These are phyloP conservation scores for Aspergillus unguis DNA, from an alignment of 2,329 filamentous ascomycete genomes.

Conservation along the genomic window DNA sequence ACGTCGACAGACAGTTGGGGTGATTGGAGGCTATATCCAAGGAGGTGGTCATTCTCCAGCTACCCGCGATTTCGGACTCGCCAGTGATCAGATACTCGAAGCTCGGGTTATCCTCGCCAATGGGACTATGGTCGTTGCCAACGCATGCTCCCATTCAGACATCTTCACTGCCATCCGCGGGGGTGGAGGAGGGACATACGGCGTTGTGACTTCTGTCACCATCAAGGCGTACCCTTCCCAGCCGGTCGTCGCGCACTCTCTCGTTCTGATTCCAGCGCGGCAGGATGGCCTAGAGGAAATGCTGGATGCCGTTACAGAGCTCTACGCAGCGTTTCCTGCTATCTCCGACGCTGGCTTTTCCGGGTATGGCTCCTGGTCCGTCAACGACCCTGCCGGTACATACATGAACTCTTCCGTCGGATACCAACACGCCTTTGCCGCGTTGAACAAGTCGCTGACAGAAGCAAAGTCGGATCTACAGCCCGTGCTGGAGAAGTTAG, in stretches of 20 bases:
- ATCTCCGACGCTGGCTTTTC: constrained; percentile 18
- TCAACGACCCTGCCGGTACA: constrained; percentile 7
- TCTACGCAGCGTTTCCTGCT: constrained; percentile 11
- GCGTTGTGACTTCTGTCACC: constrained; percentile 6
- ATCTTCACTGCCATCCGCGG: constrained; percentile 9
- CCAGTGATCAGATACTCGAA: constrained; percentile 11
- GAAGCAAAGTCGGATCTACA: constrained; percentile 5
- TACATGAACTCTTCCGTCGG: constrained; percentile 14
- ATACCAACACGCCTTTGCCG: constrained; percentile 17
- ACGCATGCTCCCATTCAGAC: constrained; percentile 1
- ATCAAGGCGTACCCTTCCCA: constrained; percentile 24
- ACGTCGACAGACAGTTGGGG: constrained; percentile 6
- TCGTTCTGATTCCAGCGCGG: background rate
- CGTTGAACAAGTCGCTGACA: constrained; percentile 12
- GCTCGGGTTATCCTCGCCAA: constrained; percentile 7
- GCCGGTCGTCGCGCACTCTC: constrained; percentile 11
- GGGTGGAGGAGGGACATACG: constrained; percentile 11
- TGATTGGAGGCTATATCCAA: constrained; percentile 11
- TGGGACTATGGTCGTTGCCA: constrained; percentile 4
- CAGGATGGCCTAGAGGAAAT: background rate
- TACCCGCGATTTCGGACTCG: constrained; percentile 8
- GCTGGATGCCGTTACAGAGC: constrained; percentile 12
- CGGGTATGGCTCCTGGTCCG: constrained; percentile 18
- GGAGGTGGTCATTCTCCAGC: constrained; percentile 11
- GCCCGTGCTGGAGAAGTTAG: constrained; percentile 7